Evolutionary conservation across 805 yeast genomes (phyloP).

Genomic region (Kuraishia floccosa): DNA sequence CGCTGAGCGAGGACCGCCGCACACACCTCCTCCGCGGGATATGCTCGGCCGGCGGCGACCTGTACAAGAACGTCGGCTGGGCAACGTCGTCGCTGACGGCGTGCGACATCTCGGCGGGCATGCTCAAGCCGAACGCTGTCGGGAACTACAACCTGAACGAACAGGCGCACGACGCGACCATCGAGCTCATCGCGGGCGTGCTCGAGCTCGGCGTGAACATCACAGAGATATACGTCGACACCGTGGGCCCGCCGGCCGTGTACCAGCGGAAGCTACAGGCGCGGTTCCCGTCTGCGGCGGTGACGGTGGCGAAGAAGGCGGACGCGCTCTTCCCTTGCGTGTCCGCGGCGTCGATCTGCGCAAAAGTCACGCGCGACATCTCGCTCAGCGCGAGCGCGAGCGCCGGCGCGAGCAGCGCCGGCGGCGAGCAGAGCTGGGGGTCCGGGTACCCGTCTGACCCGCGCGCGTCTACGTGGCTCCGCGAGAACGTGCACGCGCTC

Average conservation of each 20-base stretch:
- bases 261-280: slow-evolving; percentile 67
- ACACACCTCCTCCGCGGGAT: slow-evolving; percentile 33
- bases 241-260: slow-evolving; percentile 89
- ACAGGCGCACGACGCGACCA: slow-evolving; percentile 95
- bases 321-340: slow-evolving; percentile 89
- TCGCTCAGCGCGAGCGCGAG: slow-evolving; percentile 26
- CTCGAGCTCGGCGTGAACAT: slow-evolving; percentile 51
- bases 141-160: slow-evolving; percentile 73
- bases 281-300: slow-evolving; percentile 56
- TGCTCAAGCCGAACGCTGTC: slow-evolving; percentile 58
- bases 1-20: slow-evolving; percentile 64
- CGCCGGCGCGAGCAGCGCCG: slow-evolving; percentile 9
- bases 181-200: slow-evolving; percentile 59
- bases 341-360: slow-evolving; percentile 89
- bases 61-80: slow-evolving; percentile 67
- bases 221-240: slow-evolving; percentile 75
- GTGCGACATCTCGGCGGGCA: slow-evolving; percentile 75
- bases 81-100: slow-evolving; percentile 81
- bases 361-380: slow-evolving; percentile 89
- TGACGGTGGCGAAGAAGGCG: slow-evolving; percentile 90
- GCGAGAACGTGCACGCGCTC: slow-evolving; percentile 46
- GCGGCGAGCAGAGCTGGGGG: slow-evolving; percentile 42
- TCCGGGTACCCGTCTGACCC: slow-evolving; percentile 96
- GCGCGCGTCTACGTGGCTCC: slow-evolving; percentile 69
- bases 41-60: slow-evolving; percentile 30